Percentiles rank a stretch among this genome's conserved stretches.
Conservation (phyloP, 2,329 filamentous ascomycete genomes). For the Exophiala lecanii-corni region DNA sequence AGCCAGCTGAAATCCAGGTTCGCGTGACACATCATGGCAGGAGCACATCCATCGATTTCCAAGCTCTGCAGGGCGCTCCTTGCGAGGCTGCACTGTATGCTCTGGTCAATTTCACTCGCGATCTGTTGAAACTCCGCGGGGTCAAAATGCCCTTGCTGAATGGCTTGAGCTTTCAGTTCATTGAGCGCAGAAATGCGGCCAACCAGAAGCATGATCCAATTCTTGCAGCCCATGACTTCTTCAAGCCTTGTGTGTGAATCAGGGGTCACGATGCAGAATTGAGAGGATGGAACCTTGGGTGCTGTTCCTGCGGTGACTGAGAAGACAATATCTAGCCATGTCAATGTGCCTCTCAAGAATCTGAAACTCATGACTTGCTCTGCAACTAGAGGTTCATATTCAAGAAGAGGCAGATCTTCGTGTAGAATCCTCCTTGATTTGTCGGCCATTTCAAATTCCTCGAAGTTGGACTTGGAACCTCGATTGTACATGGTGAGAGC, state of each 20-base stretch:
- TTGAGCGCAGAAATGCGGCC: conserved; percentile 4
- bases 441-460: not conserved
- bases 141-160: not conserved
- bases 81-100: not conserved
- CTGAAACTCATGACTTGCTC: conserved; percentile 3
- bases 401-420: not conserved
- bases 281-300: not conserved
- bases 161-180: not conserved
- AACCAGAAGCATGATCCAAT: conserved; percentile 4
- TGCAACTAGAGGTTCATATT: not conserved
- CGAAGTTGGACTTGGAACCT: not conserved
- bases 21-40: not conserved
- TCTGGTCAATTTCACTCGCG: not conserved
- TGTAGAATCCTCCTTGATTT: not conserved
- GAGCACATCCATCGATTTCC: not conserved
- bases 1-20: not conserved
- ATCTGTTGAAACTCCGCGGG: not conserved
- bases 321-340: conserved; percentile 6
- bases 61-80: too few relatives aligned
- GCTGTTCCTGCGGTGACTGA: conserved; percentile 2
- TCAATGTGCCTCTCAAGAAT: conserved; percentile 4
- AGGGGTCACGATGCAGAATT: not conserved
- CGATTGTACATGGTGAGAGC: not conserved
- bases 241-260: conserved; percentile 1
- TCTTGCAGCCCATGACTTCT: conserved; percentile 5